A percentile compares a stretch with the other conserved stretches of the same genome.
Evolutionary conservation across 176 grass and related monocot species (phyloP).

Genomic region (Aechmea fasciata): DNA sequence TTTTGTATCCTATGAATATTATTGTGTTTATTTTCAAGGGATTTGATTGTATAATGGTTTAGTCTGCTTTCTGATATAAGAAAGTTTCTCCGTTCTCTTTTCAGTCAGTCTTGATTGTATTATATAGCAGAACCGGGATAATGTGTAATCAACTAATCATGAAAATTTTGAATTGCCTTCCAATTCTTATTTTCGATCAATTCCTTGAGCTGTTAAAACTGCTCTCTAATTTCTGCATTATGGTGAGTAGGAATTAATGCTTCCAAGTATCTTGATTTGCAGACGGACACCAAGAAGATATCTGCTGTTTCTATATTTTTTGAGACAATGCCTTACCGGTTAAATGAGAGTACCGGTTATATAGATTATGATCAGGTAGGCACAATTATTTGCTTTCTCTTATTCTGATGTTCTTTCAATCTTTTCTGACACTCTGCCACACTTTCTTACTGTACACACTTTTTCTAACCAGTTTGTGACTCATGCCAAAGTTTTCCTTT

Average conservation of each 20-base stretch:
- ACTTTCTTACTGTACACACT: background rate
- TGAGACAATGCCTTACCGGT: conserved; percentile 98
- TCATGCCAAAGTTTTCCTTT: background rate
- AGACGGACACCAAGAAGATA: conserved; percentile 99
- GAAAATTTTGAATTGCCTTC: no score
- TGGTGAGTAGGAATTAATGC: background rate
- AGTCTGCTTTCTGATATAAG: no score
- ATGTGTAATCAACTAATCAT: no score
- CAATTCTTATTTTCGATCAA: no score
- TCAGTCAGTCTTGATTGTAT: background rate
- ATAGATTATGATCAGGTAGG: conserved; percentile 97
- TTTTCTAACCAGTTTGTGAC: background rate
- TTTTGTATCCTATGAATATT: no score
- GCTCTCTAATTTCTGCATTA: background rate
- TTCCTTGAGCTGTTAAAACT: no score
- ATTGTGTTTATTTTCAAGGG: no score
- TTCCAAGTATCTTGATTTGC: conserved; percentile 23
- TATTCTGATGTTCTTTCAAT: background rate
- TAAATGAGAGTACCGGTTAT: conserved; percentile 93
- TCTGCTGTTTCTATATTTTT: conserved; percentile 98
- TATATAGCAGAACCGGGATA: background rate
- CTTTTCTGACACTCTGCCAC: no score
- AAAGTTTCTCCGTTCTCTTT: no score
- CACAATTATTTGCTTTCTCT: conserved; percentile 10
- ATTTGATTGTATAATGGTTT: no score